Base-by-base conservation (phyloP, 176 grass and related monocot genomes). In the Eremochloa ophiuroides region DNA sequence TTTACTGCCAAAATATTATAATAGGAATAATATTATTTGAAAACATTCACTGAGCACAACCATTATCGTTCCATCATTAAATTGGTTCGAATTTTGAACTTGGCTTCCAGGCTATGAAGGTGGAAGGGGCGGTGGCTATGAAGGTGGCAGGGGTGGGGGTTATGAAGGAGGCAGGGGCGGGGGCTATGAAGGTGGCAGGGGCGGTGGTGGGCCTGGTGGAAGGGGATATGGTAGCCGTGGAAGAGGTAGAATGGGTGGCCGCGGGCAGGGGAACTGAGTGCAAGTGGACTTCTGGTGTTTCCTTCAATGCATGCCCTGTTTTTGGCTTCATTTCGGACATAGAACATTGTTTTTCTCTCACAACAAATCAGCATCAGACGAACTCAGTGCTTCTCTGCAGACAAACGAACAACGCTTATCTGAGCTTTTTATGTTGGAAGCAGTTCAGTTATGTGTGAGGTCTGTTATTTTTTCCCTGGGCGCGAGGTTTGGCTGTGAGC, bases 221-320 rank as follows among this genome's bases (percentile, higher is more conserved):
- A 79, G 92, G 48, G 88, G 86, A 12, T 91, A 91, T 30, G 89
- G 77, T 65, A 84, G 79, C 34, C 84, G 86, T 42, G 92, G 66
- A 66, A 62, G 83, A n/a, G 89, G 89, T 74, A 88, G 92, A 69
- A 70, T 91, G 50, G 89, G 83, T 33, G 80, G 73, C 15, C 86
- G 86, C 3, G 86, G 89, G 23, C 81, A 69, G 71, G 86, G 77
- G 26, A 81, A 87, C 76, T 85, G 85, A 84, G 59, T 10, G 73
- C 34, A 38, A 25, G 53, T 26, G 76, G 73, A 73, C 77, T 82
- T 70, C 59, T 79, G 66, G 72, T 82, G 40, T 84, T 87, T 74
- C 65, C 23, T 73, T 82, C 39, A 69, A 73, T 79, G 83, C 88
- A 87, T 91, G n/a, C n/a, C n/a, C n/a, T n/a, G n/a, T n/a, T n/a